Evolutionary conservation across 108 stramenopile species (phyloP), one percentile per base, ranked within the genome.

Genomic region (Nitzschia inconspicua): DNA sequence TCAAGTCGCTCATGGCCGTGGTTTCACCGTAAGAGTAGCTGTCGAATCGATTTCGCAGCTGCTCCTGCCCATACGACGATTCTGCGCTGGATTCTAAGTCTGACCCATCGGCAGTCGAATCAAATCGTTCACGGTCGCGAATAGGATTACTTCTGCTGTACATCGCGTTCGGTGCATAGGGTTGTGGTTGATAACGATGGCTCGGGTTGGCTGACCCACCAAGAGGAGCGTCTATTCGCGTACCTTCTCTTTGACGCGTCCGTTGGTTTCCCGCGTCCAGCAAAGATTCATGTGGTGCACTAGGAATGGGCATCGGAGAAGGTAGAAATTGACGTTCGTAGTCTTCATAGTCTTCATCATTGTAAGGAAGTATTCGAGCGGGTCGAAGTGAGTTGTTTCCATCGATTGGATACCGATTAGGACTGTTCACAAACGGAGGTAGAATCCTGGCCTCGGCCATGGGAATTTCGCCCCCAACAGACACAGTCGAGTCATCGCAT

Each of bases 391-490:
- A n/a, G n/a, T n/a, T n/a, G n/a, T n/a, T n/a, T n/a, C n/a, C n/a
- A n/a, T n/a, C n/a, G n/a, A n/a, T n/a, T n/a, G n/a, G n/a, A n/a
- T n/a, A n/a, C n/a, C n/a, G n/a, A n/a, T n/a, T n/a, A n/a, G n/a
- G n/a, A n/a, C n/a, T n/a, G n/a, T n/a, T n/a, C n/a, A n/a, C n/a
- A n/a, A n/a, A n/a, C n/a, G 37, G 37, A n/a, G 37, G n/a, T 39
- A 65, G 31, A 5, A 56, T n/a, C 32, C 44, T 18, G 3, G 54
- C 52, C 44, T 56, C 34, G 8, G 65, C 65, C 27, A 65, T 47
- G 26, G 65, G 65, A 20, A 65, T 25, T 24, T 18, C 19, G 14
- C 31, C 29, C 19, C 65, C 65, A 18, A 56, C 54, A 36, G 25
- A 24, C 10, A 65, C 39, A 19, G 65, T 56, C 18, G 65, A 49